Conservation (phyloP, 441 rosid species). For the Jatropha podagrica region DNA sequence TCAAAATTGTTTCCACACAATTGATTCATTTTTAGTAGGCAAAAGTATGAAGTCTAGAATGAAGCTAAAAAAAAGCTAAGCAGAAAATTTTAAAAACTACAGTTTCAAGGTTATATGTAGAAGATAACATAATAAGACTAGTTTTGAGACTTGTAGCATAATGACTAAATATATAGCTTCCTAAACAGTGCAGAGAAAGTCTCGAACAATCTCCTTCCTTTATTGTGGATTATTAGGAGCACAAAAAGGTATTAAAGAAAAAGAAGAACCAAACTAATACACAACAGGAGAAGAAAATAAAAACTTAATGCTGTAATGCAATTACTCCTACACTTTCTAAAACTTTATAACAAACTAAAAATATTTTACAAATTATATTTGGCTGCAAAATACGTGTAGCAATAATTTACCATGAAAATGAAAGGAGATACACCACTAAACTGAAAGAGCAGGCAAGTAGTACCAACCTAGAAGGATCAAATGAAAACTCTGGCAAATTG, state of each 20-base stretch:
- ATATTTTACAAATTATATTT: neutral
- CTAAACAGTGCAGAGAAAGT: neutral
- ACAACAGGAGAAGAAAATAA: neutral
- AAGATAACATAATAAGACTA: slow-evolving; percentile 3
- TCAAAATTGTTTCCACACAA: neutral
- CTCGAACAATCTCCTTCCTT: neutral
- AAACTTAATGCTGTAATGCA: neutral
- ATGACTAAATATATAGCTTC: neutral
- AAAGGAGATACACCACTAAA: slow-evolving; percentile 4
- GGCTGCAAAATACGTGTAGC: neutral
- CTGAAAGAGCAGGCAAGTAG: slow-evolving; percentile 4
- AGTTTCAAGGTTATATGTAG: neutral
- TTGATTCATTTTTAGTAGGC: neutral
- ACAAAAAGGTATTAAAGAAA: neutral
- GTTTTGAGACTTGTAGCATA: neutral
- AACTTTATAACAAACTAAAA: neutral
- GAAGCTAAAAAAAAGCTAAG: neutral
- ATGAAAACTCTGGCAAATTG: slow-evolving; percentile 38
- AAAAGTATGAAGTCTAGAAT: neutral
- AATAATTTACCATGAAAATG: neutral
- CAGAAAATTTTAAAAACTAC: neutral
- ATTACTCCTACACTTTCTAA: neutral
- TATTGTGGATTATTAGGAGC: neutral
- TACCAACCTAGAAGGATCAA: slow-evolving; percentile 44
- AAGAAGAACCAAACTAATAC: neutral